phyloP scores from a whole-genome alignment of 1,284 basidiomycete genomes.

The Fomitopsis pinicola region DNA sequence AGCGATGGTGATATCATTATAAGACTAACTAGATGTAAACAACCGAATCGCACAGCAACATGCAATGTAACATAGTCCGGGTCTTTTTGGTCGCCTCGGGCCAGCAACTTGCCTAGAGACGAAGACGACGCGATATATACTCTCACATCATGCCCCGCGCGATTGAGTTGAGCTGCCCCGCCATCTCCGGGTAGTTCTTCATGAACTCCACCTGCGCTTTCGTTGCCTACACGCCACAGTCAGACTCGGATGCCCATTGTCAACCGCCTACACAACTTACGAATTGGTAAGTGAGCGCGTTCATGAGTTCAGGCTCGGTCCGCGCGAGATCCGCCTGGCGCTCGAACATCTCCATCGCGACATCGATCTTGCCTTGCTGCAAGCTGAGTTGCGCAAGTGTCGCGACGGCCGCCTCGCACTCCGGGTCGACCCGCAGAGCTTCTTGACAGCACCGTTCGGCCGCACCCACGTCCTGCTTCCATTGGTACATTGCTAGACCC shows the following conservation, averaged over 20 bases:
- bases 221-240: conserved; percentile 53
- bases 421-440: conserved; percentile 84
- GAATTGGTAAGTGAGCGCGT: conserved; percentile 86
- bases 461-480: conserved; percentile 84
- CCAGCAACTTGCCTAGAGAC: too few species aligned
- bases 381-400: conserved; percentile 92
- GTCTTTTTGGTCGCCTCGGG: not conserved
- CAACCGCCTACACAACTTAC: conserved; percentile 36
- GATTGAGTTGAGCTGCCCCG: conserved; percentile 56
- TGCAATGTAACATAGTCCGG: conserved; percentile 1
- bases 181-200: conserved; percentile 79
- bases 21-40: not conserved
- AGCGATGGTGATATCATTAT: conserved; percentile 1
- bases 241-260: conserved; percentile 4
- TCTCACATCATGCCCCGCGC: conserved; percentile 32
- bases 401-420: conserved; percentile 96
- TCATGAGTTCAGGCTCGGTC: conserved; percentile 88
- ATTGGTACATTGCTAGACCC: conserved; percentile 93
- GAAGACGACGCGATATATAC: not conserved
- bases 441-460: conserved; percentile 88
- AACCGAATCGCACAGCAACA: not conserved
- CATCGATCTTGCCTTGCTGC: conserved; percentile 88
- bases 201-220: conserved; percentile 79
- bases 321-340: conserved; percentile 83
- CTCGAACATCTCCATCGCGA: conserved; percentile 87